Base-by-base conservation (phyloP, 257 asterid species). In the Phtheirospermum japonicum region DNA sequence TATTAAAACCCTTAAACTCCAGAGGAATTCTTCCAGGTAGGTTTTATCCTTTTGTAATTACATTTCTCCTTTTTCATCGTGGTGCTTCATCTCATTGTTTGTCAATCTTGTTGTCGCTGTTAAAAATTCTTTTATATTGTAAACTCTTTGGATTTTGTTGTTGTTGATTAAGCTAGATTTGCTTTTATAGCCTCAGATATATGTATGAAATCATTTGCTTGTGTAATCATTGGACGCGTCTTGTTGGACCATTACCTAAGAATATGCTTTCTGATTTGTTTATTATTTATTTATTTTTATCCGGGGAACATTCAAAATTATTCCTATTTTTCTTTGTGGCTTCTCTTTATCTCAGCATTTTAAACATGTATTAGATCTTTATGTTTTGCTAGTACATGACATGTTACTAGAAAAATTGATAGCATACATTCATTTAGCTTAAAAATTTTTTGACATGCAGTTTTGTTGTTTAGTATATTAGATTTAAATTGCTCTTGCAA, bases 1-100 rank as follows among this genome's bases (percentile, higher is more conserved):
- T 73, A 85, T 87, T 73, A 80, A 82, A 72, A 85, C 91, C n/a
- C 76, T 79, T 74, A 83, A 83, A 75, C 87, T 71, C 70, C 88
- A 72, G 45, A 61, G n/a, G 73, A 75, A 70, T 68, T 79, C 90
- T 76, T 66, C 85, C 67, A 78, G 96, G 99, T 92, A 74, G 46
- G 18, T 66, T 66, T 61, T 34, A 36, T 65, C 4, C 58, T 7
- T 1, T 40, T 23, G 30, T 9, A 18, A 19, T 46, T 46, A 6
- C 42, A 20, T 26, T 19, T 55, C 12, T 52, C 64, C 56, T 28
- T 68, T 59, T 57, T 57, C 30, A 23, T 51, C 37, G 1, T 36
- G 67, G 64, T 31, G 30, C 23, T 14, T 63, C 39, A 13, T 61
- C 36, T 14, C 59, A 57, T 50, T 57, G 18, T 60, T 40, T 37